A percentile compares a stretch with the other conserved stretches of the same genome.
These are phyloP conservation scores for Debaryomycetaceae sp. DNA, from an alignment of 1,139 yeast species.

Conservation along the genomic window DNA sequence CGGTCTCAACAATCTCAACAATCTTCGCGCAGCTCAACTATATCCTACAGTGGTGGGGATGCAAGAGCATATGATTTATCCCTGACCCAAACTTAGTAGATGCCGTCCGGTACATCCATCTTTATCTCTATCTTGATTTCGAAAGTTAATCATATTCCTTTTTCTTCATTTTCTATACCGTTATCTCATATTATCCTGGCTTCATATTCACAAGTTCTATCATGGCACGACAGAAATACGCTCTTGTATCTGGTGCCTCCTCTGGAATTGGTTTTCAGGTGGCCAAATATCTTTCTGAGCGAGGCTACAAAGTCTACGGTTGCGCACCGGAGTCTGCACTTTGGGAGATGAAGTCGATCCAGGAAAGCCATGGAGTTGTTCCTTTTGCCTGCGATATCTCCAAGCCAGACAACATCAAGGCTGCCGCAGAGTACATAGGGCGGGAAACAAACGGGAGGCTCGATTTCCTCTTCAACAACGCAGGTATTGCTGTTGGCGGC, in stretches of 20 bases:
- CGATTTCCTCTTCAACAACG: constrained; percentile 33
- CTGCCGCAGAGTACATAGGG: constrained; percentile 18
- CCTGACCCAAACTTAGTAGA: too few relatives aligned
- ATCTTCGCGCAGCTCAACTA: too few relatives aligned
- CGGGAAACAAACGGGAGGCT: constrained; percentile 26
- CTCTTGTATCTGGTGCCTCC: constrained; percentile 39
- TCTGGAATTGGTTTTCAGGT: constrained; percentile 38
- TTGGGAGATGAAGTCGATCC: constrained; percentile 26
- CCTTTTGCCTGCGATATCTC: constrained; percentile 34
- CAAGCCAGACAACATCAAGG: constrained; percentile 23
- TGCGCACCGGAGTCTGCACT: constrained; percentile 24
- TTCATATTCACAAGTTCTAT: too few relatives aligned
- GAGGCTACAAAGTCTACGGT: constrained; percentile 36
- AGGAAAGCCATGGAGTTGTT: constrained; percentile 24
- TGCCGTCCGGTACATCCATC: too few relatives aligned
- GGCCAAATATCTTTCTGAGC: constrained; percentile 22
- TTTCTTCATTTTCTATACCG: too few relatives aligned
- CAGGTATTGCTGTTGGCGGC: constrained; percentile 30
- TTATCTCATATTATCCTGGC: too few relatives aligned
- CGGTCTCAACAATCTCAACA: too few relatives aligned
- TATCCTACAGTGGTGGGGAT: too few relatives aligned
- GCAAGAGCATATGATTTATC: too few relatives aligned
- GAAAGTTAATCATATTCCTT: too few relatives aligned
- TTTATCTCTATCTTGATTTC: too few relatives aligned
- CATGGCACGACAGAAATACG: constrained; percentile 13